Evolutionary conservation across 345 rosid genomes (phyloP).

Genomic region (Firmiana major): DNA sequence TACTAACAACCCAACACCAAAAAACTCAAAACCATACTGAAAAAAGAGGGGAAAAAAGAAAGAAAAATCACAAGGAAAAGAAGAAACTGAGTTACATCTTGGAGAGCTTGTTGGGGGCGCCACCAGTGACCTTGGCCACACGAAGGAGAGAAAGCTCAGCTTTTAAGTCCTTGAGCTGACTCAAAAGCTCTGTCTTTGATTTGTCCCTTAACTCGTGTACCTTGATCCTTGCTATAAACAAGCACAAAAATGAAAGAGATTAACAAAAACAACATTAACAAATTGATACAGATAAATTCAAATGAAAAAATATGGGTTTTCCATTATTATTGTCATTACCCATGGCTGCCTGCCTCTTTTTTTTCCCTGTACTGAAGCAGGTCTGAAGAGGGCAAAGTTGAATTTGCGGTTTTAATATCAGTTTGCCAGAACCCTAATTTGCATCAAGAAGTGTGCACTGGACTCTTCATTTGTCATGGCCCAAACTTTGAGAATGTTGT

Average conservation of each 20-base stretch:
- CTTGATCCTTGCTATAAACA: conserved; percentile 43
- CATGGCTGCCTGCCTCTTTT: conserved; percentile 20
- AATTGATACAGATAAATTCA: background rate
- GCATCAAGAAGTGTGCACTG: background rate
- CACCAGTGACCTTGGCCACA: conserved; percentile 60
- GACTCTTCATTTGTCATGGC: background rate
- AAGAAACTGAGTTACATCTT: conserved; percentile 33
- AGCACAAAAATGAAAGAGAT: background rate
- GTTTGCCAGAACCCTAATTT: conserved; percentile 19
- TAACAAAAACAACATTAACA: too few species aligned
- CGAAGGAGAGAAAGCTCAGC: conserved; percentile 60
- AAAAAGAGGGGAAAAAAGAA: background rate
- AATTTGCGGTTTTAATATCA: background rate
- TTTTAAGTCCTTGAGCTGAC: conserved; percentile 43
- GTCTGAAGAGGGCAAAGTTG: background rate
- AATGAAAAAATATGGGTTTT: background rate
- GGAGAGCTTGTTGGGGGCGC: conserved; percentile 62
- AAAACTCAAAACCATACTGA: background rate
- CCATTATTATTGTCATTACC: conserved; percentile 8
- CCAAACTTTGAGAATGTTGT: background rate
- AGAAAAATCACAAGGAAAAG: background rate
- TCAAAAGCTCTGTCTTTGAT: conserved; percentile 39
- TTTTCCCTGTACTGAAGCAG: background rate
- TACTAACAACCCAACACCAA: conserved; percentile 27
- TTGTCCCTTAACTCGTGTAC: conserved; percentile 53